These are phyloP conservation scores for Scolecobasidium constrictum DNA, from an alignment of 2,329 filamentous ascomycete genomes.

Conservation along the genomic window DNA sequence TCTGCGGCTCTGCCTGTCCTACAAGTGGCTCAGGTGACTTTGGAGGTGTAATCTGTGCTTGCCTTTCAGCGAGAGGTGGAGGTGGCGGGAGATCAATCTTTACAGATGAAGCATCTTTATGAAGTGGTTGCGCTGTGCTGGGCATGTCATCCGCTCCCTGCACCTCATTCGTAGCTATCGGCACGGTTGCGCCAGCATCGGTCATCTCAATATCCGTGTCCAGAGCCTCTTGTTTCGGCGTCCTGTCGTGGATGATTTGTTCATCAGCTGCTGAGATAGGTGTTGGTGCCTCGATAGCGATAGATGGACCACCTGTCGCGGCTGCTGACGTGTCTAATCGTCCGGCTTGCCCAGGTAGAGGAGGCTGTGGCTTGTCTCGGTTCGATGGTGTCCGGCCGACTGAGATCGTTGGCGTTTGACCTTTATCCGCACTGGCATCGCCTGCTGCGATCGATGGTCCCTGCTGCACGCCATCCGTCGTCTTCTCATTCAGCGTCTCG, in stretches of 20 bases:
- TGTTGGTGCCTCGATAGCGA: constrained; percentile 35
- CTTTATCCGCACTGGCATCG: constrained; percentile 3
- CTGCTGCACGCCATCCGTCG: constrained; percentile 18
- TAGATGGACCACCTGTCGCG: constrained; percentile 20
- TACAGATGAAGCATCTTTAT: constrained; percentile 16
- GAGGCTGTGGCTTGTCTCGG: constrained; percentile 13
- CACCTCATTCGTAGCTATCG: constrained; percentile 41
- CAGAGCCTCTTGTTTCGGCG: constrained; percentile 33
- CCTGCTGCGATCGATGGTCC: no score
- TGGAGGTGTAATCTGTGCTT: constrained; percentile 22
- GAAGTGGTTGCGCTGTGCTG: constrained; percentile 15
- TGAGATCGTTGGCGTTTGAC: neutral
- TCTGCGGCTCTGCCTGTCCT: constrained; percentile 37
- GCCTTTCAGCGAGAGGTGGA: constrained; percentile 38
- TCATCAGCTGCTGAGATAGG: constrained; percentile 29
- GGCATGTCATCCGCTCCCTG: constrained; percentile 22
- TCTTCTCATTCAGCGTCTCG: constrained; percentile 21
- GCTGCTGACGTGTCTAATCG: constrained; percentile 17
- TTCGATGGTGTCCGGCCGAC: constrained; percentile 1
- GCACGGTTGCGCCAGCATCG: constrained; percentile 40
- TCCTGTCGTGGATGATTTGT: constrained; percentile 37
- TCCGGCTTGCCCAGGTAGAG: constrained; percentile 19
- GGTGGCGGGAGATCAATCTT: constrained; percentile 44
- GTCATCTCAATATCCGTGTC: constrained; percentile 55
- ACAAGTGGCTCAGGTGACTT: constrained; percentile 3